Percentiles rank a stretch among this genome's conserved stretches.
Evolutionary conservation across 306 rosid genomes (phyloP).

Genomic region (Inga leiocalycina): DNA sequence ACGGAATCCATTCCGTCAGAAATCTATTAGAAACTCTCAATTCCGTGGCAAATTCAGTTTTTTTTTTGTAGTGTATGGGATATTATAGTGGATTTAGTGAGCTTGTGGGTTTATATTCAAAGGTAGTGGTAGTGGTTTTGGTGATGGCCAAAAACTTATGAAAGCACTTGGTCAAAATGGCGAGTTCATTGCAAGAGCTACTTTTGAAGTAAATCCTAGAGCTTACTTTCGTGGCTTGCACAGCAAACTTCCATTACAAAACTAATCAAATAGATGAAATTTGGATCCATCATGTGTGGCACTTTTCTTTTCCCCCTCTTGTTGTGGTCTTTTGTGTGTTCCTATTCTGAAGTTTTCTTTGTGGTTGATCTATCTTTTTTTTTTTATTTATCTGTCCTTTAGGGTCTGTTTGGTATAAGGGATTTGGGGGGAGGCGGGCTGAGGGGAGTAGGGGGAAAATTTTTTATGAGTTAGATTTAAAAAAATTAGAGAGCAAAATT

Average conservation of each 20-base stretch:
- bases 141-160: not conserved
- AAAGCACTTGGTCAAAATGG: not conserved
- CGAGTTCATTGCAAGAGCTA: not conserved
- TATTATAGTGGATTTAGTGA: not conserved
- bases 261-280: too few relatives aligned
- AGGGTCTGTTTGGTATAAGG: too few relatives aligned
- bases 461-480: too few relatives aligned
- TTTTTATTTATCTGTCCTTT: too few relatives aligned
- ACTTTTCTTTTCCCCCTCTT: too few relatives aligned
- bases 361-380: not conserved
- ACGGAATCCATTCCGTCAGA: too few relatives aligned
- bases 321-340: not conserved
- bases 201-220: not conserved
- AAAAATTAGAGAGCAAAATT: too few relatives aligned
- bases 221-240: not conserved
- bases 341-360: not conserved
- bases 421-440: too few relatives aligned
- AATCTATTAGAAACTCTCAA: too few relatives aligned
- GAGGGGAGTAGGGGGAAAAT: too few relatives aligned
- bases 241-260: too few relatives aligned
- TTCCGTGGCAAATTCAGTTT: too few relatives aligned
- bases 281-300: not conserved
- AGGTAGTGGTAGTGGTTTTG: not conserved
- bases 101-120: not conserved
- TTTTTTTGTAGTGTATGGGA: not conserved